phyloP scores from a whole-genome alignment of 2,329 filamentous ascomycete species.

The Xylaria sp. region DNA sequence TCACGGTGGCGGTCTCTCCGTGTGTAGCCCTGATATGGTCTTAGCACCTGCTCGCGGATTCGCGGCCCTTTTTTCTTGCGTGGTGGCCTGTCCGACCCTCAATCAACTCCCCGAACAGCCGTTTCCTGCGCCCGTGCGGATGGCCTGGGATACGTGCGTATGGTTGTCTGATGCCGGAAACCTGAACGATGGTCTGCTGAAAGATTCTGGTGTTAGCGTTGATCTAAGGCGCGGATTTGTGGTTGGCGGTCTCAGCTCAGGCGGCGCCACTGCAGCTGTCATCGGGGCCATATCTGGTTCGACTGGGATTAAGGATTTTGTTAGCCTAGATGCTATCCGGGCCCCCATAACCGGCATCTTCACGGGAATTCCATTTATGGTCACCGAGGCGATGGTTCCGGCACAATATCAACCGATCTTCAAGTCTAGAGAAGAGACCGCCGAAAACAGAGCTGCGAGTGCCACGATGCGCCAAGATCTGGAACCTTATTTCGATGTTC shows the following conservation, averaged over 20 bases:
- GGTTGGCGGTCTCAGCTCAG: conserved; percentile 1
- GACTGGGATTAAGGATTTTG: not conserved
- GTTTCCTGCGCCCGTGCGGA: not conserved
- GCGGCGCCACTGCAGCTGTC: not conserved
- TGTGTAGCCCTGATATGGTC: not conserved
- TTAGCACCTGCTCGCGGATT: conserved; percentile 3
- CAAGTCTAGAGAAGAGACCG: not conserved
- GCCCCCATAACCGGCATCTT: conserved; percentile 1
- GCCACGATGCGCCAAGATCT: not conserved
- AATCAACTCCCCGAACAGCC: not conserved
- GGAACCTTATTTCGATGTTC: not conserved
- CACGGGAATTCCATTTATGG: not conserved
- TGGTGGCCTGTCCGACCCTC: conserved; percentile 6
- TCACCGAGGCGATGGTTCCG: not conserved
- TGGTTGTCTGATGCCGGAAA: not conserved
- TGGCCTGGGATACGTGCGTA: not conserved
- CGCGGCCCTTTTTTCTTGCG: not conserved
- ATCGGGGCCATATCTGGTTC: not conserved
- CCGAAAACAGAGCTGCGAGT: not conserved
- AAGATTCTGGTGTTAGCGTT: not conserved
- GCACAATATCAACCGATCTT: not conserved
- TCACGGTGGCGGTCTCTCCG: not conserved
- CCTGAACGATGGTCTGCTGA: not conserved
- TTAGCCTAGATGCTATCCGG: not conserved
- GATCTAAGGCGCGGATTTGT: not conserved